Conservation (phyloP, 2,329 filamentous ascomycete genomes). For the Neofusicoccum sp. region DNA sequence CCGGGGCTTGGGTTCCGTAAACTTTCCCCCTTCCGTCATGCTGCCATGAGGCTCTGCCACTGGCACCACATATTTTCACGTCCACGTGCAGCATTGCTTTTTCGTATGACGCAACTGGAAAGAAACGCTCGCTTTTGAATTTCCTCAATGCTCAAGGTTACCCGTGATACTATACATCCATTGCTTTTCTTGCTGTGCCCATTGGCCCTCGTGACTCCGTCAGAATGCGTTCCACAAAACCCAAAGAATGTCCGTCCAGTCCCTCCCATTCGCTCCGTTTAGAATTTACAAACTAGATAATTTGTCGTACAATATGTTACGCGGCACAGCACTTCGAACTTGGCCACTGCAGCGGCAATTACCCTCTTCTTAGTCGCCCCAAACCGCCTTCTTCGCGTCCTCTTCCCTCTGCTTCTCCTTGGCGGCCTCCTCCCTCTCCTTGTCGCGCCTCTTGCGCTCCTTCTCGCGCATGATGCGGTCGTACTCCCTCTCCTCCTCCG, state of each 20-base stretch:
- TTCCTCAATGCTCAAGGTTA: neutral
- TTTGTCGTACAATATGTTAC: neutral
- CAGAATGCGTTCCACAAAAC: neutral
- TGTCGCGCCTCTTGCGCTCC: slow-evolving; percentile 73
- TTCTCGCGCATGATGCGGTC: slow-evolving; percentile 79
- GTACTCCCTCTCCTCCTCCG: slow-evolving; percentile 85
- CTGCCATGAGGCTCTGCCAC: too few relatives aligned
- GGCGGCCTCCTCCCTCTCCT: slow-evolving; percentile 66
- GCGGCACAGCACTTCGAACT: neutral
- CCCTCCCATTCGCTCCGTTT: neutral
- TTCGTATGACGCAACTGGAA: neutral
- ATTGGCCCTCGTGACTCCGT: neutral
- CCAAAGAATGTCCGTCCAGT: neutral
- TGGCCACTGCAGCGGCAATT: neutral
- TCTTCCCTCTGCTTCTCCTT: slow-evolving; percentile 64
- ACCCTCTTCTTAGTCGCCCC: slow-evolving; percentile 60
- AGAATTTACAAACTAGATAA: neutral
- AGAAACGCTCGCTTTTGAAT: neutral
- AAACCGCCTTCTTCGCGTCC: slow-evolving; percentile 77
- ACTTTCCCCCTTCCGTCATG: too few relatives aligned
- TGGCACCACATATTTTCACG: too few relatives aligned
- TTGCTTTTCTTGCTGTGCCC: neutral
- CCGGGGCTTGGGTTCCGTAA: neutral
- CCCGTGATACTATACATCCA: neutral
- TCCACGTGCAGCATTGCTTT: too few relatives aligned